Evolutionary conservation across 441 rosid species (phyloP).

Genomic region (Arabidopsis lyrata): DNA sequence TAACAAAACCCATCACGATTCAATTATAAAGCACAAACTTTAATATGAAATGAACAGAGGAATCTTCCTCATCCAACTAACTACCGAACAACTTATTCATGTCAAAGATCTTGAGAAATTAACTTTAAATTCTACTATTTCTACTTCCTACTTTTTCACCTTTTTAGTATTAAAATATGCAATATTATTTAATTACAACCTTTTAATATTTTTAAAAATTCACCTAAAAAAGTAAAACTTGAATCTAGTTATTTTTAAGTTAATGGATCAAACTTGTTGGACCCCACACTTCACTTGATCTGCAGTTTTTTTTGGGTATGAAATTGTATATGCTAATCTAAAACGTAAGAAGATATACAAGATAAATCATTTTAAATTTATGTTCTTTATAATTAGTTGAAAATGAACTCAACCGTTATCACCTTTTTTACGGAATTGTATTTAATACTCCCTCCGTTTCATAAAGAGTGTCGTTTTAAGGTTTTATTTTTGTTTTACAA

Average conservation of each 20-base stretch:
- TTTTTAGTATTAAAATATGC: not conserved
- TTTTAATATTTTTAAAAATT: not conserved
- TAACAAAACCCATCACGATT: slow-evolving; percentile 17
- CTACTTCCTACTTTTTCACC: not conserved
- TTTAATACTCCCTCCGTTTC: too few species aligned
- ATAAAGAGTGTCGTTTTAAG: too few species aligned
- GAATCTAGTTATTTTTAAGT: not conserved
- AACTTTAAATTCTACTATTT: not conserved
- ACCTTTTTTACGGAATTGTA: too few species aligned
- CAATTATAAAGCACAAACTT: slow-evolving; percentile 23
- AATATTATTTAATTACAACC: not conserved
- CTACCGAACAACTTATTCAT: slow-evolving; percentile 27
- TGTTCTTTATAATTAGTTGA: too few species aligned
- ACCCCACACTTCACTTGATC: not conserved
- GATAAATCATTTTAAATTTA: too few species aligned
- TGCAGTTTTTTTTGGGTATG: too few species aligned
- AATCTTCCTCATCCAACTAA: slow-evolving; percentile 32
- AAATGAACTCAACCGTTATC: too few species aligned
- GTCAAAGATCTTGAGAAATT: slow-evolving; percentile 19
- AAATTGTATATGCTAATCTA: too few species aligned
- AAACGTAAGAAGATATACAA: too few species aligned
- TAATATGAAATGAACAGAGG: slow-evolving; percentile 19
- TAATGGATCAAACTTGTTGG: slow-evolving; percentile 4
- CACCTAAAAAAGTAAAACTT: not conserved
- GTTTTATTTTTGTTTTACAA: too few species aligned